Percentiles rank a stretch among this genome's conserved stretches.
phyloP scores from a whole-genome alignment of 176 grass and related monocot genomes.

The Ananas comosus region DNA sequence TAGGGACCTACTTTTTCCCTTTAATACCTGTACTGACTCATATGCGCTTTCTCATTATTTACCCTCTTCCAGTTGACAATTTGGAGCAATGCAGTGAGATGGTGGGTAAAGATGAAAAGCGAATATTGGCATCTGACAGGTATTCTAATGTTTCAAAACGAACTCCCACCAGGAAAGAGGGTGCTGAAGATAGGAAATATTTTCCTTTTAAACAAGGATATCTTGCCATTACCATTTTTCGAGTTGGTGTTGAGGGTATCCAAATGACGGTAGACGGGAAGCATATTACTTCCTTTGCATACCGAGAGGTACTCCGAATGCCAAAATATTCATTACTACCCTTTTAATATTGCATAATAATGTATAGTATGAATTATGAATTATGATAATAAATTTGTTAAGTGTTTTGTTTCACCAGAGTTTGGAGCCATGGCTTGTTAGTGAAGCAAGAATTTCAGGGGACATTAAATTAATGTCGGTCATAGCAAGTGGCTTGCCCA shows the following conservation, averaged over 20 bases:
- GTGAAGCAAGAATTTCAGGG: constrained; percentile 82
- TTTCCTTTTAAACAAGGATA: constrained; percentile 90
- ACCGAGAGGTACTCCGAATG: constrained; percentile 52
- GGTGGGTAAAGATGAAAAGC: constrained; percentile 52
- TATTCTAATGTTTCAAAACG: constrained; percentile 50
- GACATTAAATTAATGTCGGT: constrained; percentile 93
- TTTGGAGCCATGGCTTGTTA: constrained; percentile 87
- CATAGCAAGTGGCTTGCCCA: constrained; percentile 92
- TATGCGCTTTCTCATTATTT: background rate
- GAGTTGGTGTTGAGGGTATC: constrained; percentile 61
- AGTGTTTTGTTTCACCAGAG: constrained; percentile 30
- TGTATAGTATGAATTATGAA: background rate
- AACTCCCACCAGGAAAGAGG: constrained; percentile 31
- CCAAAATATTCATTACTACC: constrained; percentile 1
- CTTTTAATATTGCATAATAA: background rate
- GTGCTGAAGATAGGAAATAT: constrained; percentile 40
- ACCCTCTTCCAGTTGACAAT: constrained; percentile 70
- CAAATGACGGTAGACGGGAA: constrained; percentile 99
- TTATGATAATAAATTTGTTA: background rate
- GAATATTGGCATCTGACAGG: constrained; percentile 24
- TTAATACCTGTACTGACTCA: background rate
- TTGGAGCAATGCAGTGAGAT: constrained; percentile 75
- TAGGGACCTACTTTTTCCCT: too few species aligned
- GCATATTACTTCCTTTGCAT: constrained; percentile 88
- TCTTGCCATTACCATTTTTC: constrained; percentile 88